Conservation (phyloP, 805 yeast genomes). For the Cyberlindnera samutprakarnensis region DNA sequence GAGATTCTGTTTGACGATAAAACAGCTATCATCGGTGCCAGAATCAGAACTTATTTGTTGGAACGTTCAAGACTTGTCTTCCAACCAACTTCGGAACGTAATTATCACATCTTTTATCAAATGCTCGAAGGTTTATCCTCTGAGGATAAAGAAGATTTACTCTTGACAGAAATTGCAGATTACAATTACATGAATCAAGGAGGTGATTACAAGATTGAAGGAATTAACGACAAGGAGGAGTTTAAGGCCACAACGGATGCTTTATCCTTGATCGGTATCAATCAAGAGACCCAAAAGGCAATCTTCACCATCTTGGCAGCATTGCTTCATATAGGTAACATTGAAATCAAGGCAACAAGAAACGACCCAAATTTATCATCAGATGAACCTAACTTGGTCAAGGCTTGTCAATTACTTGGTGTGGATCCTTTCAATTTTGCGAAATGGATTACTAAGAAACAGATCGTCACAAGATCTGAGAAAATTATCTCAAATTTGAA, state of each 20-base stretch:
- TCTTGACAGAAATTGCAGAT: constrained; percentile 58
- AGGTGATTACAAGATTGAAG: constrained; percentile 60
- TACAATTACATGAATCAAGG: constrained; percentile 87
- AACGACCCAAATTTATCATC: constrained; percentile 73
- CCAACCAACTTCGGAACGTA: constrained; percentile 87
- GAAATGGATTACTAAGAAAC: constrained; percentile 90
- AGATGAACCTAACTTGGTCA: constrained; percentile 79
- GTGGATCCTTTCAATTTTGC: constrained; percentile 67
- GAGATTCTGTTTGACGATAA: constrained; percentile 78
- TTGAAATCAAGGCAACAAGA: constrained; percentile 76
- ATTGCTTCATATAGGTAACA: constrained; percentile 86
- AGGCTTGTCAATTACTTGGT: constrained; percentile 80
- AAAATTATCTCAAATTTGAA: constrained; percentile 80
- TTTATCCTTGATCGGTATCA: constrained; percentile 70
- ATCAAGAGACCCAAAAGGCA: constrained; percentile 46
- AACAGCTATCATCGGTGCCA: constrained; percentile 85
- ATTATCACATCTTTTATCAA: constrained; percentile 93
- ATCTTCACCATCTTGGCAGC: constrained; percentile 83
- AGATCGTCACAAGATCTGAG: constrained; percentile 86
- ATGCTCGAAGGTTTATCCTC: constrained; percentile 61
- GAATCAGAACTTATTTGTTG: constrained; percentile 84
- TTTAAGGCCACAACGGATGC: constrained; percentile 73
- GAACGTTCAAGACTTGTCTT: constrained; percentile 93
- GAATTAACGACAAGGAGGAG: constrained; percentile 79
- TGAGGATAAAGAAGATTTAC: constrained; percentile 46